These are phyloP conservation scores for Lizonia empirigonia DNA, from an alignment of 2,329 filamentous ascomycete species.

Conservation along the genomic window DNA sequence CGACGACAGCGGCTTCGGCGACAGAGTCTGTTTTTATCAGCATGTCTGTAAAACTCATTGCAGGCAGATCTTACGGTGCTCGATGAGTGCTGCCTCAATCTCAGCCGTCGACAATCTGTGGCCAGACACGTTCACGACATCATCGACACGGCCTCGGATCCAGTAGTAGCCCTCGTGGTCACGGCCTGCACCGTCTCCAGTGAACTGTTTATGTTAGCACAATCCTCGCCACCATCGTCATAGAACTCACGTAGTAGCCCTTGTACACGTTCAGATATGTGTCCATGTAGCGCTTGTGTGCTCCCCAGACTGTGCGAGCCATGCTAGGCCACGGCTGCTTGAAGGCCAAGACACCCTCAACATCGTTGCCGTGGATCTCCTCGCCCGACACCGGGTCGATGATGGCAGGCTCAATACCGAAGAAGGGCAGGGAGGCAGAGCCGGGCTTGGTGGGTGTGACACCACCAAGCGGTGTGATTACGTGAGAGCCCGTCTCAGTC, in stretches of 20 bases:
- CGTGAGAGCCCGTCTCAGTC: slow-evolving; percentile 96
- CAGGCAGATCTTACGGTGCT: slow-evolving; percentile 67
- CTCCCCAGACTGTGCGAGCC: slow-evolving; percentile 96
- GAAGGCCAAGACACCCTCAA: slow-evolving; percentile 95
- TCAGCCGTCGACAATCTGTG: slow-evolving; percentile 96
- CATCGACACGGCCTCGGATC: slow-evolving; percentile 97
- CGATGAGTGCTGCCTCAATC: slow-evolving; percentile 94
- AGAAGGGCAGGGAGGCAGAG: slow-evolving; percentile 94
- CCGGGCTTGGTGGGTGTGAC: slow-evolving; percentile 96
- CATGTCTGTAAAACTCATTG: not conserved
- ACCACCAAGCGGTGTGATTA: slow-evolving; percentile 91
- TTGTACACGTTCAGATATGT: slow-evolving; percentile 98
- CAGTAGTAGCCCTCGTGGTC: slow-evolving; percentile 99
- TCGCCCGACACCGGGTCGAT: slow-evolving; percentile 95
- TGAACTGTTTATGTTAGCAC: slow-evolving; percentile 65
- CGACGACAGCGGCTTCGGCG: slow-evolving; percentile 93
- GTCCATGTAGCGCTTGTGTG: slow-evolving; percentile 98
- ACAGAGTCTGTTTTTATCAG: slow-evolving; percentile 63
- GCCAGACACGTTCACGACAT: slow-evolving; percentile 97
- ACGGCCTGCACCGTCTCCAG: slow-evolving; percentile 89
- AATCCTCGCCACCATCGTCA: not conserved
- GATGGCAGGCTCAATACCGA: slow-evolving; percentile 96
- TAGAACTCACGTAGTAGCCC: slow-evolving; percentile 84
- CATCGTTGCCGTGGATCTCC: slow-evolving; percentile 93
- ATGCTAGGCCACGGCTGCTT: slow-evolving; percentile 99